Evolutionary conservation across 1,284 basidiomycete species (phyloP).

Genomic region (Apiotrichum veenhuisii): DNA sequence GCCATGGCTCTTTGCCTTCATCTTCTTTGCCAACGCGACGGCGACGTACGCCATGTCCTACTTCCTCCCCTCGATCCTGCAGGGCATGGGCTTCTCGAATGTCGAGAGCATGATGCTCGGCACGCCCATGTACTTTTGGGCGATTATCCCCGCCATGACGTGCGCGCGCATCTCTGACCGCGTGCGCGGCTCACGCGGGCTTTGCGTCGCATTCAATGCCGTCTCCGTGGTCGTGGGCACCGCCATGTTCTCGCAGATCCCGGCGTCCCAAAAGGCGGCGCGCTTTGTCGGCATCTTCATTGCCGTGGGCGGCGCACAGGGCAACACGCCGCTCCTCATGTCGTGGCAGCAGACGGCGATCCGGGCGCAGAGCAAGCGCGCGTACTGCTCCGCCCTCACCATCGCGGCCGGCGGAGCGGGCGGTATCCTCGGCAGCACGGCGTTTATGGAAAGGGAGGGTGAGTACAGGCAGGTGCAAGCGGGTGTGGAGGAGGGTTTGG

Average conservation of each 20-base stretch:
- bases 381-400: slow-evolving; percentile 45
- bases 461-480: too few relatives aligned
- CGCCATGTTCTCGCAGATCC: slow-evolving; percentile 12
- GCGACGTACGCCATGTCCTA: slow-evolving; percentile 29
- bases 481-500: too few relatives aligned
- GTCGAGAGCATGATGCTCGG: slow-evolving; percentile 41
- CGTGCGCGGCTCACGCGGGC: slow-evolving; percentile 2
- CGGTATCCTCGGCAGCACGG: slow-evolving; percentile 38
- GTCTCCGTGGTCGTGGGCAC: slow-evolving; percentile 10
- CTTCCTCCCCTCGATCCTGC: slow-evolving; percentile 50
- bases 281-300: slow-evolving; percentile 51
- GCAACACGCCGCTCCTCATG: slow-evolving; percentile 37
- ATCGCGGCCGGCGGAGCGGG: slow-evolving; percentile 51
- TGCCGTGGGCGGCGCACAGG: slow-evolving; percentile 41
- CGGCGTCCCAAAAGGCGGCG: slow-evolving; percentile 21
- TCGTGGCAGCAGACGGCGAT: slow-evolving; percentile 49
- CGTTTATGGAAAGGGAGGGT: slow-evolving; percentile 17
- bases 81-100: slow-evolving; percentile 42
- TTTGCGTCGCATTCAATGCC: slow-evolving; percentile 1
- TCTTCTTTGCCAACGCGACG: slow-evolving; percentile 37
- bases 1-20: slow-evolving; percentile 50
- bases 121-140: slow-evolving; percentile 48
- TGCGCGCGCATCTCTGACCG: slow-evolving; percentile 47
- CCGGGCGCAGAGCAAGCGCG: slow-evolving; percentile 46
- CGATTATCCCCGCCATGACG: slow-evolving; percentile 42